Base-by-base conservation (phyloP, 768 basidiomycete genomes). In the Suillus hirtellus region DNA sequence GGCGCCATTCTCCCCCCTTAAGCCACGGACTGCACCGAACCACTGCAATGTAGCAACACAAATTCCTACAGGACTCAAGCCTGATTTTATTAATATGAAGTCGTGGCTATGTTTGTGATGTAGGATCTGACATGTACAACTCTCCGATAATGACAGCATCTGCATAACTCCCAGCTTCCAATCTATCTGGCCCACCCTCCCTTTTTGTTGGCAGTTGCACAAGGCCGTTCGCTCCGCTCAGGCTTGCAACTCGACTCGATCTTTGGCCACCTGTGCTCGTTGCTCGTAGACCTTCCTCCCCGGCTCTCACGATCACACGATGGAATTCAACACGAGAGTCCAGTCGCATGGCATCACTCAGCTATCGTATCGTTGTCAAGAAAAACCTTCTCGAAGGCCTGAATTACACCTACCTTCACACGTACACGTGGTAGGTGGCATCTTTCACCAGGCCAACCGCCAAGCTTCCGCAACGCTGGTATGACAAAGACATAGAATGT, bases 251-350 rank as follows among this genome's bases (percentile, higher is more conserved):
- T 27, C 92, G 81, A 69, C 90, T 92, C 19, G 93, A 94, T 7
- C 93, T 80, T 72, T 96, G 95, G 0, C 93, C 92, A 27, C 95
- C 94, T 0, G 94, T 96, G 61, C 89, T 93, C 66, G 80, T 84
- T 2, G 92, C 94, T 61, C 80, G 80, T 60, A 93, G 77, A 9
- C 82, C 82, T 35, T 75, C 73, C 5, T 69, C 60, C 0, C 67
- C 65, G 1, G 81, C 77, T n/a, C 76, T 76, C 44, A 95, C 79
- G 17, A 85, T 68, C 3, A 89, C 93, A 6, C 94, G 88, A 73
- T 96, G 94, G 74, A 92, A 95, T 69, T 95, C 93, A 1, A 86
- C 84, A 11, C 94, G 82, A 10, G 87, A 72, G 70, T 95, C 92
- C 34, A 94, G 80, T 1, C 75, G 76, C 84, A 95, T 88, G 19